phyloP scores from a whole-genome alignment of 2,329 filamentous ascomycete species.

The Calonectria pteridis region DNA sequence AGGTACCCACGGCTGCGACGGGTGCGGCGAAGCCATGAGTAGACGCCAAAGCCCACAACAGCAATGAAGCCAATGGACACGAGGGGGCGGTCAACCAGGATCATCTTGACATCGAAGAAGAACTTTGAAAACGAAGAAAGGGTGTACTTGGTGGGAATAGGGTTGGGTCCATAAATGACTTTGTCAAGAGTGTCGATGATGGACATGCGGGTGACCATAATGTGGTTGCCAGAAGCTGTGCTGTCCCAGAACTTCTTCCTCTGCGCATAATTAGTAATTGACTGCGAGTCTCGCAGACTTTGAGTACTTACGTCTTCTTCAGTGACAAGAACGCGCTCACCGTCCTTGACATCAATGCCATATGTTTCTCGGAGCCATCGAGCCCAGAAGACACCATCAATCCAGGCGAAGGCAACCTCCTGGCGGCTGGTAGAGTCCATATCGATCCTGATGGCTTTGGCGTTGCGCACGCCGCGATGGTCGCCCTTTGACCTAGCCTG shows the following conservation, averaged over 20 bases:
- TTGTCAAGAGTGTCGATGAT: slow-evolving; percentile 89
- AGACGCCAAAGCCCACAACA: slow-evolving; percentile 65
- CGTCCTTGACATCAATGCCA: slow-evolving; percentile 87
- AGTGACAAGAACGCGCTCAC: slow-evolving; percentile 95
- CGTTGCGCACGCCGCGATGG: slow-evolving; percentile 84
- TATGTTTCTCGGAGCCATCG: slow-evolving; percentile 97
- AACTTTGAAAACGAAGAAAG: slow-evolving; percentile 78
- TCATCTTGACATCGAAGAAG: slow-evolving; percentile 74
- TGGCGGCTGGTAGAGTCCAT: slow-evolving; percentile 90
- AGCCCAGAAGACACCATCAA: slow-evolving; percentile 97
- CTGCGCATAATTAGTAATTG: slow-evolving; percentile 62
- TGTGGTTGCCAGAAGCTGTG: slow-evolving; percentile 89
- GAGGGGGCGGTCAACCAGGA: slow-evolving; percentile 70
- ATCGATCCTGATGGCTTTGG: slow-evolving; percentile 91
- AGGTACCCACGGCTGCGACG: slow-evolving; percentile 67
- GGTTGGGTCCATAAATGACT: slow-evolving; percentile 75
- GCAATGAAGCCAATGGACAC: slow-evolving; percentile 69
- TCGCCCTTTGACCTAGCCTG: slow-evolving; percentile 95
- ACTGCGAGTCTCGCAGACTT: neutral
- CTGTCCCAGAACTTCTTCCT: slow-evolving; percentile 96
- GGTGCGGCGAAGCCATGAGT: slow-evolving; percentile 67
- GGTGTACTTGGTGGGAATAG: slow-evolving; percentile 83
- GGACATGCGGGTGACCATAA: slow-evolving; percentile 88
- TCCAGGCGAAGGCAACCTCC: slow-evolving; percentile 95
- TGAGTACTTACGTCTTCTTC: slow-evolving; percentile 87